phyloP scores from a whole-genome alignment of 2,329 filamentous ascomycete genomes.

The Ascochyta lentis region DNA sequence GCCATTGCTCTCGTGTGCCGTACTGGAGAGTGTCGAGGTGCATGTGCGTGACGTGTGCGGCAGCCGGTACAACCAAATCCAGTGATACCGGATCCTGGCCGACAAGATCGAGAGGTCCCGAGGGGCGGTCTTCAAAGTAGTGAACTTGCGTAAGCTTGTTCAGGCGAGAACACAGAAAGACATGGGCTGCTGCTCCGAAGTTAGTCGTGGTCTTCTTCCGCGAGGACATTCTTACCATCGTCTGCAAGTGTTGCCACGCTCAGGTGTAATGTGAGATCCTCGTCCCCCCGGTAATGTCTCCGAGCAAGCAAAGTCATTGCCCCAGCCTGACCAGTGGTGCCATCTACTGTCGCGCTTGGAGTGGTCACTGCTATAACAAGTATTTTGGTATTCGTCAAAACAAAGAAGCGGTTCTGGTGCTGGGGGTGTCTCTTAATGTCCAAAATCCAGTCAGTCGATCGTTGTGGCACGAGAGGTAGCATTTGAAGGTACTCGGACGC shows the following conservation, averaged over 20 bases:
- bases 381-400: constrained; percentile 64
- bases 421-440: constrained; percentile 60
- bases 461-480: constrained; percentile 33
- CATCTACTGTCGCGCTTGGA: constrained; percentile 31
- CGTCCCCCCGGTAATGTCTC: constrained; percentile 61
- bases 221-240: constrained; percentile 34
- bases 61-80: constrained; percentile 19
- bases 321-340: constrained; percentile 30
- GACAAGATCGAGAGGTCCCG: constrained; percentile 17
- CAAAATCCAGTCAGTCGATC: constrained; percentile 59
- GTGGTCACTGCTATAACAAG: constrained; percentile 56
- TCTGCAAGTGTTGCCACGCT: constrained; percentile 34
- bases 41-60: constrained; percentile 22
- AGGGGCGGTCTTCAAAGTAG: constrained; percentile 26
- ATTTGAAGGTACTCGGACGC: constrained; percentile 29
- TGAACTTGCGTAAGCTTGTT: constrained; percentile 42
- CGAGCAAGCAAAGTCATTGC: constrained; percentile 54
- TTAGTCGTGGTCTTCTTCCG: constrained; percentile 14
- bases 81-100: constrained; percentile 38
- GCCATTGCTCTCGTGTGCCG: constrained; percentile 8
- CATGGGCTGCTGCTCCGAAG: constrained; percentile 29
- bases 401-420: constrained; percentile 59
- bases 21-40: constrained; percentile 30
- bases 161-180: constrained; percentile 44
- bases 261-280: constrained; percentile 60